These are phyloP conservation scores for Rhynchosporium secalis DNA, from an alignment of 2,329 filamentous ascomycete genomes.

Conservation along the genomic window DNA sequence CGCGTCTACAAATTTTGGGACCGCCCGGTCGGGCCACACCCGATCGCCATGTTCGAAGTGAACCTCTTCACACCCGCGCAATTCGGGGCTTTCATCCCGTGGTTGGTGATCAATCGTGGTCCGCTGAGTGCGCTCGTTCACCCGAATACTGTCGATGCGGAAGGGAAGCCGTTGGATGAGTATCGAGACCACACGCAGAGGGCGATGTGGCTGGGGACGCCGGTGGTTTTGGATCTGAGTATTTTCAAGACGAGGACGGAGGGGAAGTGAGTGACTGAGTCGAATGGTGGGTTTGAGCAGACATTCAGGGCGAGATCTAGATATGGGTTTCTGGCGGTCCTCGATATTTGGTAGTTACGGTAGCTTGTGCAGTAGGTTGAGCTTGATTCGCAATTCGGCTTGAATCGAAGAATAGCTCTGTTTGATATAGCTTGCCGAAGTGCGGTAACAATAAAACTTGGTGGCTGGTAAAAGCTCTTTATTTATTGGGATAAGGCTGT, in stretches of 20 bases:
- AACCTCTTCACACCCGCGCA: slow-evolving; percentile 83
- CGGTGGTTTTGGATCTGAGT: slow-evolving; percentile 58
- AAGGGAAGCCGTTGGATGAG: slow-evolving; percentile 39
- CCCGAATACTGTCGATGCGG: slow-evolving; percentile 71
- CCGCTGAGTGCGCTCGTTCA: slow-evolving; percentile 78
- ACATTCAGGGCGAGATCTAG: too few species aligned
- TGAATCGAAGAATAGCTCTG: too few species aligned
- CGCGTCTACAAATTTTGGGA: slow-evolving; percentile 80
- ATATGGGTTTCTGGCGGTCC: not conserved
- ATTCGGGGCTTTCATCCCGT: slow-evolving; percentile 85
- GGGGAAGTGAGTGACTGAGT: slow-evolving; percentile 11
- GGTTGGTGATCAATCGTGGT: slow-evolving; percentile 80
- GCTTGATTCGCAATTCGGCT: too few species aligned
- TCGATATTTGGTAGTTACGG: too few species aligned
- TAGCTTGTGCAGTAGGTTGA: too few species aligned
- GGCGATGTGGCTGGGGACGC: slow-evolving; percentile 75
- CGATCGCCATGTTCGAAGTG: slow-evolving; percentile 88
- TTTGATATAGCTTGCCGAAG: too few species aligned
- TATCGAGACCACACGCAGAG: slow-evolving; percentile 51
- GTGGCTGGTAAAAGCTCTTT: too few species aligned
- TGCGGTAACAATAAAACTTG: too few species aligned
- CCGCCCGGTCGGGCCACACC: slow-evolving; percentile 76
- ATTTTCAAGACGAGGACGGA: slow-evolving; percentile 43
- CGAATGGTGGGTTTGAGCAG: not conserved
- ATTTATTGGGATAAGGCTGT: not conserved